Percentiles rank a stretch among this genome's conserved stretches.
Evolutionary conservation across 805 yeast species (phyloP).

Genomic region (Lipomyces orientalis): DNA sequence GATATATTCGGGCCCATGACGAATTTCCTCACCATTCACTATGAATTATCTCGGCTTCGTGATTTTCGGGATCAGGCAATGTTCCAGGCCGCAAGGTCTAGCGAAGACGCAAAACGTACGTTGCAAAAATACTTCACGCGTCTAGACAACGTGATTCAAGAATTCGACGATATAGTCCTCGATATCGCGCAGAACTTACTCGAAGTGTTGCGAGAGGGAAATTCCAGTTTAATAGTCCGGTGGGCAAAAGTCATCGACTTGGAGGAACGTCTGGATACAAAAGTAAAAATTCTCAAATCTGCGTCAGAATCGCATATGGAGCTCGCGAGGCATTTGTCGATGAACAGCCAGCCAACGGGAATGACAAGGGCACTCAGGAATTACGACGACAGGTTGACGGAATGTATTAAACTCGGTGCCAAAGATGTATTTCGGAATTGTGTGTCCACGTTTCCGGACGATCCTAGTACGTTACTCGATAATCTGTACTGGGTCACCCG

Average conservation of each 20-base stretch:
- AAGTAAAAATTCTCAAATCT: slow-evolving; percentile 45
- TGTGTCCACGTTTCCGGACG: slow-evolving; percentile 56
- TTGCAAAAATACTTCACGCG: slow-evolving; percentile 56
- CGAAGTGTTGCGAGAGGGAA: slow-evolving; percentile 74
- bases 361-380: slow-evolving; percentile 26
- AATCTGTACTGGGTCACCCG: slow-evolving; percentile 83
- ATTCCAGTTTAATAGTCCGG: slow-evolving; percentile 69
- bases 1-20: slow-evolving; percentile 48
- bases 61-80: slow-evolving; percentile 79
- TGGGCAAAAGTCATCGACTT: slow-evolving; percentile 76
- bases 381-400: slow-evolving; percentile 31
- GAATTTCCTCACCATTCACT: slow-evolving; percentile 70
- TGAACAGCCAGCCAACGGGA: slow-evolving; percentile 14
- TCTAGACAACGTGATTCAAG: slow-evolving; percentile 54
- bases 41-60: slow-evolving; percentile 67
- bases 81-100: slow-evolving; percentile 53
- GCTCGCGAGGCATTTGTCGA: slow-evolving; percentile 23
- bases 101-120: slow-evolving; percentile 70
- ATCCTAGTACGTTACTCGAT: slow-evolving; percentile 64
- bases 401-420: slow-evolving; percentile 50
- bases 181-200: slow-evolving; percentile 71
- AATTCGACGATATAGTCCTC: slow-evolving; percentile 66
- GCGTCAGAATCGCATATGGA: slow-evolving; percentile 26
- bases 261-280: slow-evolving; percentile 80
- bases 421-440: slow-evolving; percentile 71